Percentiles rank a stretch among this genome's conserved stretches.
phyloP scores from a whole-genome alignment of 2,329 filamentous ascomycete genomes.

The Cryphonectria parasitica region DNA sequence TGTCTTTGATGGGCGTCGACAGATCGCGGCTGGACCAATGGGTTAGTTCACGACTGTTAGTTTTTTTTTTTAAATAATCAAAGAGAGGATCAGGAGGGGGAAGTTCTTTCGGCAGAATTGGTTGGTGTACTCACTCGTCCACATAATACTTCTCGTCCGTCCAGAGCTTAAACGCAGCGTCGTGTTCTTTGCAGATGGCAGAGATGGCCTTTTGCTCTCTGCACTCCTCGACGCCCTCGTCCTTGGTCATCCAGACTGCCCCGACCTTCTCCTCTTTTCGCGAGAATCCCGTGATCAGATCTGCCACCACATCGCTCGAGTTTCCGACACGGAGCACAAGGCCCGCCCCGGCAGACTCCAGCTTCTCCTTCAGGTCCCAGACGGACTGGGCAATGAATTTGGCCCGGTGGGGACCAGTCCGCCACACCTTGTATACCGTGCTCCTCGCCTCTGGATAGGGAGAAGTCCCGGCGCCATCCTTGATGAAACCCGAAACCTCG shows the following conservation, averaged over 20 bases:
- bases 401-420: slow-evolving; percentile 72
- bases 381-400: slow-evolving; percentile 74
- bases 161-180: slow-evolving; percentile 67
- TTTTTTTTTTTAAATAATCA: too few species aligned
- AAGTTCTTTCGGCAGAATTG: too few species aligned
- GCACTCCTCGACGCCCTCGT: slow-evolving; percentile 71
- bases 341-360: slow-evolving; percentile 63
- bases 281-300: slow-evolving; percentile 57
- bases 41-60: not conserved
- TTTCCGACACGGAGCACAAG: slow-evolving; percentile 68
- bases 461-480: slow-evolving; percentile 50
- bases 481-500: slow-evolving; percentile 75
- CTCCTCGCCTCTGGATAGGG: slow-evolving; percentile 73
- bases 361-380: slow-evolving; percentile 69
- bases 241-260: slow-evolving; percentile 74
- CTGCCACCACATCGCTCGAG: slow-evolving; percentile 60
- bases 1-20: slow-evolving; percentile 54
- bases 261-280: slow-evolving; percentile 53
- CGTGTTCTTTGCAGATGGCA: slow-evolving; percentile 54
- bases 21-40: slow-evolving; percentile 63
- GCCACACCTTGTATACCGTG: slow-evolving; percentile 68
- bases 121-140: slow-evolving; percentile 66
- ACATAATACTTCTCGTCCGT: slow-evolving; percentile 78
- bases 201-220: slow-evolving; percentile 63
- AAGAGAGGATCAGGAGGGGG: too few species aligned